These are phyloP conservation scores for Fusarium penzigii DNA, from an alignment of 2,329 filamentous ascomycete genomes.

Conservation along the genomic window DNA sequence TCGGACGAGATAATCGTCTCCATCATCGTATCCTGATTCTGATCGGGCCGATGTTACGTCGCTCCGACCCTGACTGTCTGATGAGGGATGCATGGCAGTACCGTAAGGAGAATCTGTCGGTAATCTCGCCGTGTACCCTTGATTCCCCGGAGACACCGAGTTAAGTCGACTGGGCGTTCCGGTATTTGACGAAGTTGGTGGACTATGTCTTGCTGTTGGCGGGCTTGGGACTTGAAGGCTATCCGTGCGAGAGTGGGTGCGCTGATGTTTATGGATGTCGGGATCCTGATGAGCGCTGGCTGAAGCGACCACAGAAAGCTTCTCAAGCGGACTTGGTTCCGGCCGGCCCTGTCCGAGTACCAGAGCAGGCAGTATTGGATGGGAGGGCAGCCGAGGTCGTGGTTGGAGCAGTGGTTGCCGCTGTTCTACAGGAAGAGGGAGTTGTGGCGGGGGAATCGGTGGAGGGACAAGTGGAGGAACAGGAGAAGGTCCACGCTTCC, in stretches of 20 bases:
- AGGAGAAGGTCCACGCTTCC: slow-evolving; percentile 5
- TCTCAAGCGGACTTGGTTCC: slow-evolving; percentile 31
- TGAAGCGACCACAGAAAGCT: slow-evolving; percentile 40
- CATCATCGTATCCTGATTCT: slow-evolving; percentile 28
- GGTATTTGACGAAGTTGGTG: slow-evolving; percentile 22
- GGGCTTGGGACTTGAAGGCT: slow-evolving; percentile 28
- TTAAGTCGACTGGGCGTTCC: slow-evolving; percentile 22
- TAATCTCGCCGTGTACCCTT: slow-evolving; percentile 20
- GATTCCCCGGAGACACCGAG: slow-evolving; percentile 26
- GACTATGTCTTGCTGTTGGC: slow-evolving; percentile 20
- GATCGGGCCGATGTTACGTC: slow-evolving; percentile 26
- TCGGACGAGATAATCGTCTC: slow-evolving; percentile 20
- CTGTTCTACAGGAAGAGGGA: slow-evolving; percentile 18
- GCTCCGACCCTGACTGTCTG: slow-evolving; percentile 36
- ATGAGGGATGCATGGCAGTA: slow-evolving; percentile 25
- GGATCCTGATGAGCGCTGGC: slow-evolving; percentile 36
- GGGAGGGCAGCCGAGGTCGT: slow-evolving; percentile 17
- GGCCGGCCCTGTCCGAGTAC: slow-evolving; percentile 27
- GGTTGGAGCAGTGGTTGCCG: slow-evolving; percentile 24
- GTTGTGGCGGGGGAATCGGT: slow-evolving; percentile 6
- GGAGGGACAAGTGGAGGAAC: not conserved
- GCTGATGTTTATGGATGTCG: slow-evolving; percentile 23
- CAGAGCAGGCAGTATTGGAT: slow-evolving; percentile 24
- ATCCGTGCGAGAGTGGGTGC: slow-evolving; percentile 19
- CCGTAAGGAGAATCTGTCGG: slow-evolving; percentile 6